Percentiles rank a stretch among this genome's conserved stretches.
These are phyloP conservation scores for Fusarium napiforme DNA, from an alignment of 2,329 filamentous ascomycete genomes.

Conservation along the genomic window DNA sequence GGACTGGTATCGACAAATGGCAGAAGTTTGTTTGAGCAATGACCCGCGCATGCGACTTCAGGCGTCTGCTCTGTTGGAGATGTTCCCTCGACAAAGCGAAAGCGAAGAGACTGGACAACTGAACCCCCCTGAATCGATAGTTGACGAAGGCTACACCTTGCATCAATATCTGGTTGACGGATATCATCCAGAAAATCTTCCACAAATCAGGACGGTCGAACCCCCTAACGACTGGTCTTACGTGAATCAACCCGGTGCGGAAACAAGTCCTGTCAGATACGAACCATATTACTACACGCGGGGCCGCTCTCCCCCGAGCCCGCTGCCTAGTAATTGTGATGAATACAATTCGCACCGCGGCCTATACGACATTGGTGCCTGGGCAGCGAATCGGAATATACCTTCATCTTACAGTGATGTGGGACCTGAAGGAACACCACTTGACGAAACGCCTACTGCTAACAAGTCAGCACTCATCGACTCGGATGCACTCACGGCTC, in stretches of 20 bases:
- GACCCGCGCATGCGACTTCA: slow-evolving; percentile 78
- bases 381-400: slow-evolving; percentile 54
- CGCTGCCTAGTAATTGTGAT: slow-evolving; percentile 57
- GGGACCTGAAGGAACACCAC: slow-evolving; percentile 35
- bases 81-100: slow-evolving; percentile 66
- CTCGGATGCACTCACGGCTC: slow-evolving; percentile 8
- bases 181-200: slow-evolving; percentile 48
- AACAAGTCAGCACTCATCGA: slow-evolving; percentile 28
- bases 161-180: slow-evolving; percentile 54
- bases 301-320: slow-evolving; percentile 66
- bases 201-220: slow-evolving; percentile 54
- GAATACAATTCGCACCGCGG: slow-evolving; percentile 47
- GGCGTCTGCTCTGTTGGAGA: slow-evolving; percentile 75
- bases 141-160: slow-evolving; percentile 54
- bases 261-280: slow-evolving; percentile 49
- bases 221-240: slow-evolving; percentile 58
- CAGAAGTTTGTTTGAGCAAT: slow-evolving; percentile 80
- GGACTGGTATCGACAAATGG: slow-evolving; percentile 79
- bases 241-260: slow-evolving; percentile 52
- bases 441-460: slow-evolving; percentile 38
- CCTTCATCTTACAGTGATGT: slow-evolving; percentile 54
- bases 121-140: slow-evolving; percentile 50
- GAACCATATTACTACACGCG: slow-evolving; percentile 60
- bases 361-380: slow-evolving; percentile 48
- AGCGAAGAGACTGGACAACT: slow-evolving; percentile 25